Conservation (phyloP, 441 rosid genomes). For the Omphalea diandra region DNA sequence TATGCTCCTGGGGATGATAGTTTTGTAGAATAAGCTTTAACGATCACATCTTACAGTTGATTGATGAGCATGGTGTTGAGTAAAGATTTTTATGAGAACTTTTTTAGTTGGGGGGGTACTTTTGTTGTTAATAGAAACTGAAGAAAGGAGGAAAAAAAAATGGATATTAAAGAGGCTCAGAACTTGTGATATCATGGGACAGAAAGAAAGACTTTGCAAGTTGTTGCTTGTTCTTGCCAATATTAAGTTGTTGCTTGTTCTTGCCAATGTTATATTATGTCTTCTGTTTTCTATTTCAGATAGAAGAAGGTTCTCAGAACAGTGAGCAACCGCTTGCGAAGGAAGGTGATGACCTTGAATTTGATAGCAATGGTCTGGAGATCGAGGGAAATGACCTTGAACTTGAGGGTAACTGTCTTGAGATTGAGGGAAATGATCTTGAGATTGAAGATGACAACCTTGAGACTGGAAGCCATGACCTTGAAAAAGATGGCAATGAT, state of each 20-base stretch:
- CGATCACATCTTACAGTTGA: neutral
- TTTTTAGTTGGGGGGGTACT: too few relatives aligned
- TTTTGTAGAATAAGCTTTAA: neutral
- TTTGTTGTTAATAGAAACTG: too few relatives aligned
- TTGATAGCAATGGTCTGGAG: slow-evolving; percentile 41
- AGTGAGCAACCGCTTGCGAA: slow-evolving; percentile 57
- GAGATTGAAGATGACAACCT: slow-evolving; percentile 17
- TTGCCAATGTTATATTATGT: neutral
- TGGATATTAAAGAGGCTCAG: too few relatives aligned
- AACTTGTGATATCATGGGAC: too few relatives aligned
- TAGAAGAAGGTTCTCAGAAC: slow-evolving; percentile 60
- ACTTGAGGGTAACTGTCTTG: slow-evolving; percentile 24
- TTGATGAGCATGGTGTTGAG: neutral
- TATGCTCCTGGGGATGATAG: neutral
- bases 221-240: slow-evolving; percentile 9
- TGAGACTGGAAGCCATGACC: slow-evolving; percentile 17
- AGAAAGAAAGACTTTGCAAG: neutral
- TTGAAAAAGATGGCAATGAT: slow-evolving; percentile 34
- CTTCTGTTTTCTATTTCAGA: slow-evolving; percentile 36
- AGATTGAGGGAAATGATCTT: slow-evolving; percentile 21
- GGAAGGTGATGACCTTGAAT: slow-evolving; percentile 37
- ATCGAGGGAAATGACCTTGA: slow-evolving; percentile 42
- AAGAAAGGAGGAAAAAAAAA: neutral
- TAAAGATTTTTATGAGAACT: too few relatives aligned
- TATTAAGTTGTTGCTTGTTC: slow-evolving; percentile 5